These are phyloP conservation scores for Neofusicoccum parvum DNA, from an alignment of 2,329 filamentous ascomycete species.

Conservation along the genomic window DNA sequence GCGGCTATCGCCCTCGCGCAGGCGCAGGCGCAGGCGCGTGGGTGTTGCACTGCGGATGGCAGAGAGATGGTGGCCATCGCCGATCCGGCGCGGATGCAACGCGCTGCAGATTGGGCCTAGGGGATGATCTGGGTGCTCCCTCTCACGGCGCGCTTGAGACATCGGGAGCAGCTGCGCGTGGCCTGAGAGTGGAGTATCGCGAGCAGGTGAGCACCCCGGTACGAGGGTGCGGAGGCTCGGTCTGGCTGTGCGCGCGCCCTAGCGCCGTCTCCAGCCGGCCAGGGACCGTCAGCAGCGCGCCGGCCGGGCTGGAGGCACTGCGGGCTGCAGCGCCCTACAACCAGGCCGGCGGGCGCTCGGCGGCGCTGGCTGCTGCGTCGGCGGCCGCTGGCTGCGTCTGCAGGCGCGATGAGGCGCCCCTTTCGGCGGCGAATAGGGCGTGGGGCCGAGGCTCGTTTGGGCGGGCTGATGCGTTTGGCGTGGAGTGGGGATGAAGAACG, in stretches of 20 bases:
- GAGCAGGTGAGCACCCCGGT: neutral
- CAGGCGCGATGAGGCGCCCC: conserved; percentile 5
- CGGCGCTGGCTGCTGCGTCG: neutral
- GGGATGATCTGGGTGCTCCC: conserved; percentile 2
- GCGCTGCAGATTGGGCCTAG: conserved; percentile 12
- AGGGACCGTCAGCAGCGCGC: conserved; percentile 5
- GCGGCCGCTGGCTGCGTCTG: neutral
- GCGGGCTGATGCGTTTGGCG: conserved; percentile 8
- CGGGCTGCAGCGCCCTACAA: neutral
- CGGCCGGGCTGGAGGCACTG: neutral
- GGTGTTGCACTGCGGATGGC: neutral
- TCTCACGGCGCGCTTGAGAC: conserved; percentile 11
- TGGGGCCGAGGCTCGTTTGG: conserved; percentile 14
- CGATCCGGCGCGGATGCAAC: conserved; percentile 12
- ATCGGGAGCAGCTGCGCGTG: conserved; percentile 10
- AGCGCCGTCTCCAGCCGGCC: neutral
- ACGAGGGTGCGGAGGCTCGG: neutral
- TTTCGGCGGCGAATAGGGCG: conserved; percentile 13
- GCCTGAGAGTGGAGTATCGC: conserved; percentile 17
- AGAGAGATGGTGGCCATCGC: conserved; percentile 1
- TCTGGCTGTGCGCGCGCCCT: neutral
- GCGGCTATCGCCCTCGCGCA: neutral
- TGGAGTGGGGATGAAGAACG: conserved; percentile 12
- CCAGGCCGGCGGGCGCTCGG: conserved; percentile 12
- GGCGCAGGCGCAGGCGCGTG: neutral